Evolutionary conservation across 345 rosid genomes (phyloP).

Genomic region (Gossypium anomalum): DNA sequence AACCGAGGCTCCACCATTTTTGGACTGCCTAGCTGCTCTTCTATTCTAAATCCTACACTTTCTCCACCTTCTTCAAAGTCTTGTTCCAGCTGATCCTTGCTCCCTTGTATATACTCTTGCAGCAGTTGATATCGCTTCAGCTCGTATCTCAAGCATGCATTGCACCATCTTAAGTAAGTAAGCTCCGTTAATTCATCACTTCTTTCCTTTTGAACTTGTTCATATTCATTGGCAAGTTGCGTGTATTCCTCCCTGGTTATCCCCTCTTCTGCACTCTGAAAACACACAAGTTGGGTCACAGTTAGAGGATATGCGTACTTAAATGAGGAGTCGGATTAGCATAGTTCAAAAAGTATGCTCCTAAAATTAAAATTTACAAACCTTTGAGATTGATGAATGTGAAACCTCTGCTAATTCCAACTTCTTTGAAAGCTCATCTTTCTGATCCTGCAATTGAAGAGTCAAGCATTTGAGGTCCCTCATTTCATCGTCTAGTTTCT

Average conservation of each 20-base stretch:
- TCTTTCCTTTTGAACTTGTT: constrained; percentile 39
- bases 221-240: constrained; percentile 38
- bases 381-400: constrained; percentile 37
- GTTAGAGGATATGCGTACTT: not conserved
- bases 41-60: constrained; percentile 17
- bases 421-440: constrained; percentile 27
- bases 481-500: constrained; percentile 42
- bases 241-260: constrained; percentile 35
- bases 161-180: constrained; percentile 57
- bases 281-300: not conserved
- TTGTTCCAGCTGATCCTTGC: constrained; percentile 20
- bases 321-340: not conserved
- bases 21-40: constrained; percentile 25
- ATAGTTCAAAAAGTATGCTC: not conserved
- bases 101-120: constrained; percentile 26
- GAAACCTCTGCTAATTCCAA: constrained; percentile 26
- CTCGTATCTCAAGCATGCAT: constrained; percentile 71
- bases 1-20: constrained; percentile 14
- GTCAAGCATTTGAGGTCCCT: constrained; percentile 25
- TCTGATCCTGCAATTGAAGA: constrained; percentile 38
- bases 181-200: constrained; percentile 47
- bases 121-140: constrained; percentile 33
- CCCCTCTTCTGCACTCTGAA: constrained; percentile 34
- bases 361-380: constrained; percentile 11
- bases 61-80: constrained; percentile 25